Percentiles rank a stretch among this genome's conserved stretches.
These are phyloP conservation scores for Oidium heveae DNA, from an alignment of 2,329 filamentous ascomycete species.

Conservation along the genomic window DNA sequence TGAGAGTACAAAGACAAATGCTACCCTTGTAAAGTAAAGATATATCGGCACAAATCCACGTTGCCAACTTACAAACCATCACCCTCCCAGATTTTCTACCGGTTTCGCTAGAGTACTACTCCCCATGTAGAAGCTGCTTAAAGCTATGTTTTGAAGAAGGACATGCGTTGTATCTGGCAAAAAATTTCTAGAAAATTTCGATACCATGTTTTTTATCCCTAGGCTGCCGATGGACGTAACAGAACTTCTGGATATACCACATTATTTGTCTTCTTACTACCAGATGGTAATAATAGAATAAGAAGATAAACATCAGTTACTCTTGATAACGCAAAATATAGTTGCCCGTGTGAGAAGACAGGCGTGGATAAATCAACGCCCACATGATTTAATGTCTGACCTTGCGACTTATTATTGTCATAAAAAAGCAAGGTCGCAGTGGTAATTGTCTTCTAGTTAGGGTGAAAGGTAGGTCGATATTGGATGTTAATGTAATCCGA, in stretches of 20 bases:
- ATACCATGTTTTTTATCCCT: too few relatives aligned
- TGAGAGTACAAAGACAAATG: too few relatives aligned
- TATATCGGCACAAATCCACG: too few relatives aligned
- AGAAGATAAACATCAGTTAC: background rate
- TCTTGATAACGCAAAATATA: background rate
- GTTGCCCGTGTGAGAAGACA: background rate
- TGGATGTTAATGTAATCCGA: background rate
- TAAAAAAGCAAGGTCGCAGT: background rate
- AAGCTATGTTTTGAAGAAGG: too few relatives aligned
- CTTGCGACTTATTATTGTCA: background rate
- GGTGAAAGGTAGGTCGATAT: background rate
- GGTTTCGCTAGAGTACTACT: too few relatives aligned
- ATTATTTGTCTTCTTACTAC: background rate
- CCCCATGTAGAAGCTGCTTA: too few relatives aligned
- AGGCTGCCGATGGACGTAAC: background rate
- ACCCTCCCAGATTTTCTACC: too few relatives aligned
- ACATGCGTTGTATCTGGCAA: too few relatives aligned
- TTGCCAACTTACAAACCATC: too few relatives aligned
- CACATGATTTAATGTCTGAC: background rate
- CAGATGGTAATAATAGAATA: background rate
- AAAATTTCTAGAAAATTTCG: too few relatives aligned
- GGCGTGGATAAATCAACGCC: background rate
- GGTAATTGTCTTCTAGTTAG: background rate
- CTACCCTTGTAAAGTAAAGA: too few relatives aligned
- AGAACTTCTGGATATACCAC: background rate